Percentiles rank a stretch among this genome's conserved stretches.
These are phyloP conservation scores for Vicia sativa DNA, from an alignment of 306 rosid genomes.

Conservation along the genomic window DNA sequence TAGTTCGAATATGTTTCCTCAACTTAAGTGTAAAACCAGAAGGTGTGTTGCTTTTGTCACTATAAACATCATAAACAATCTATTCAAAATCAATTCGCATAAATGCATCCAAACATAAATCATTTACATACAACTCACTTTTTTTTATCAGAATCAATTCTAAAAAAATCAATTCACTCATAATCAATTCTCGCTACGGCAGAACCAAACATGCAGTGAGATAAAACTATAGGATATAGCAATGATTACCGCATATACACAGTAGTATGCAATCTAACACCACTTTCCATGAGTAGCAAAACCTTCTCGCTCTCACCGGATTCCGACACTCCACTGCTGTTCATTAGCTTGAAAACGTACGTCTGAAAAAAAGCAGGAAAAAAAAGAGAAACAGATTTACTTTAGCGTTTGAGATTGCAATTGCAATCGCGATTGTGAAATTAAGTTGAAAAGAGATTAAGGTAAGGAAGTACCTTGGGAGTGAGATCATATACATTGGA, in stretches of 20 bases:
- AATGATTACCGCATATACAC: slow-evolving; percentile 69
- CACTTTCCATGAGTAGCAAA: slow-evolving; percentile 87
- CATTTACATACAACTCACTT: too few relatives aligned
- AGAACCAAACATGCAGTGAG: too few relatives aligned
- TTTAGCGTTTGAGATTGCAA: neutral
- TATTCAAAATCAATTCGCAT: neutral
- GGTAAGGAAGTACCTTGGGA: slow-evolving; percentile 63
- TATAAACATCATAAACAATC: slow-evolving; percentile 5
- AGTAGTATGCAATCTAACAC: slow-evolving; percentile 89
- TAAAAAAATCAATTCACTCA: too few relatives aligned
- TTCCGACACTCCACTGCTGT: slow-evolving; percentile 90
- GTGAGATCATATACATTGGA: slow-evolving; percentile 93
- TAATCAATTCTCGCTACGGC: too few relatives aligned
- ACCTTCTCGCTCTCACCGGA: slow-evolving; percentile 98
- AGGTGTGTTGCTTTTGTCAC: slow-evolving; percentile 95
- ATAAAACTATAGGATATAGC: neutral
- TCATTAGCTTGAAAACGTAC: slow-evolving; percentile 87
- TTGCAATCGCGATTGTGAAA: neutral
- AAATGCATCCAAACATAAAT: too few relatives aligned
- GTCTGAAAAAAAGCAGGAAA: slow-evolving; percentile 55
- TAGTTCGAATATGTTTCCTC: slow-evolving; percentile 89
- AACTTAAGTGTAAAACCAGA: slow-evolving; percentile 95
- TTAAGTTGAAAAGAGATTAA: slow-evolving; percentile 2
- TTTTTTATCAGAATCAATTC: too few relatives aligned
- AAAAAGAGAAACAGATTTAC: neutral